A percentile compares a stretch with the other conserved stretches of the same genome.
phyloP scores from a whole-genome alignment of 768 basidiomycete species.

The Suillus subalutaceus region DNA sequence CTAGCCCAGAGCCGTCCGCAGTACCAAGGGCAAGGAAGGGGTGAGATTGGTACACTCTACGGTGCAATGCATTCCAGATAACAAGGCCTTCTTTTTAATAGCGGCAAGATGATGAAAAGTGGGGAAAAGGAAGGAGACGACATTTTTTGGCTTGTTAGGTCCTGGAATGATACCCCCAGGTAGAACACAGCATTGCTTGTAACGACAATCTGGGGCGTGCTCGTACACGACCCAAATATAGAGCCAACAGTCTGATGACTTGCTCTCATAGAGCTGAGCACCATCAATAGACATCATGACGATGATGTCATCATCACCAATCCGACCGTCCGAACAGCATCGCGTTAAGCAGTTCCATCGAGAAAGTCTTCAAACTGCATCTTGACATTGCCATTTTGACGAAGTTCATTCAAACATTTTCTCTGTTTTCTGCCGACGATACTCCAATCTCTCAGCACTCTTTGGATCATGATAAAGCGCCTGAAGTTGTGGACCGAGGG shows the following conservation, averaged over 20 bases:
- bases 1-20: too few species aligned
- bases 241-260: slow-evolving; percentile 20
- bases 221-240: slow-evolving; percentile 42
- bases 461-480: too few species aligned
- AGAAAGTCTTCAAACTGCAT: too few species aligned
- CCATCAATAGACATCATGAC: slow-evolving; percentile 43
- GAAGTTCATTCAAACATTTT: too few species aligned
- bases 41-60: too few species aligned
- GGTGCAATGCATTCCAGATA: slow-evolving; percentile 40
- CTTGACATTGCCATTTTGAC: too few species aligned
- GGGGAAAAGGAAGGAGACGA: slow-evolving; percentile 37
- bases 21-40: too few species aligned
- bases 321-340: slow-evolving; percentile 15
- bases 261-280: slow-evolving; percentile 41
- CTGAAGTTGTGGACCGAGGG: too few species aligned
- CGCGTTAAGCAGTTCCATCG: slow-evolving; percentile 11
- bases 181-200: slow-evolving; percentile 17
- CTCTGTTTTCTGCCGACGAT: too few species aligned
- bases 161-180: slow-evolving; percentile 28
- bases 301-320: slow-evolving; percentile 28
- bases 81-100: slow-evolving; percentile 30
- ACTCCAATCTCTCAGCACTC: too few species aligned
- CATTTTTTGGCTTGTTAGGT: slow-evolving; percentile 33
- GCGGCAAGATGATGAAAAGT: slow-evolving; percentile 30
- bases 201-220: slow-evolving; percentile 22